Evolutionary conservation across 257 asterid species (phyloP), one percentile per base, ranked within the genome.

Genomic region (Lycium ferocissimum): DNA sequence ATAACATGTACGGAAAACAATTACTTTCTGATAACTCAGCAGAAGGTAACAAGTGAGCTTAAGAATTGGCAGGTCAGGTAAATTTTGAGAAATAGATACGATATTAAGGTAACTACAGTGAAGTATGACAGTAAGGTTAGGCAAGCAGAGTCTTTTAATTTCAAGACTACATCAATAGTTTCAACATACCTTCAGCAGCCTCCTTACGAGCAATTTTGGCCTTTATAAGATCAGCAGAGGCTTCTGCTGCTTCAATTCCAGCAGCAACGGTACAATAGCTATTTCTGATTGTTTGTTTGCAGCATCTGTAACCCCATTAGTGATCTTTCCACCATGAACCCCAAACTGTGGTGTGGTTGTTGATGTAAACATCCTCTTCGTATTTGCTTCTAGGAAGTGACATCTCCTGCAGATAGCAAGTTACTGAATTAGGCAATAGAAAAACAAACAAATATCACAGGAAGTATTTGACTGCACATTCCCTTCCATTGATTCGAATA

Each of bases 281-380:
- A 92, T 96, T 96, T 66, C 97, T 86, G 79, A 94, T 92, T 0
- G 94, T 94, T 88, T 94, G 97, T 73, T 91, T 94, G 93, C 99
- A 96, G 86, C 99, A 96, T 84, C 91, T 93, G 88, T 94, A 96
- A 56, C 98, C 99, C 99, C 98, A 96, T 61, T 95, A 98, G 79
- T 93, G 94, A 89, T 96, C 98, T 87, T 84, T 95, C 99, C 98
- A 96, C 98, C 98, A 96, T 4, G 98, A 95, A 63, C 99, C 99
- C 98, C 99, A 95, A 40, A 96, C 97, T 59, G 88, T 89, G 0
- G 94, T 91, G 88, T 95, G 99, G 88, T 95, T 95, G 83, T 96
- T 96, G 43, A 82, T 89, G 70, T 84, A 90, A 56, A 91, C 92
- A 85, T 96, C 99, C 87, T 96, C 99, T 87, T 95, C 98, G 26